Base-by-base conservation (phyloP, 1,284 basidiomycete species). In the Farysia itapuensis region DNA sequence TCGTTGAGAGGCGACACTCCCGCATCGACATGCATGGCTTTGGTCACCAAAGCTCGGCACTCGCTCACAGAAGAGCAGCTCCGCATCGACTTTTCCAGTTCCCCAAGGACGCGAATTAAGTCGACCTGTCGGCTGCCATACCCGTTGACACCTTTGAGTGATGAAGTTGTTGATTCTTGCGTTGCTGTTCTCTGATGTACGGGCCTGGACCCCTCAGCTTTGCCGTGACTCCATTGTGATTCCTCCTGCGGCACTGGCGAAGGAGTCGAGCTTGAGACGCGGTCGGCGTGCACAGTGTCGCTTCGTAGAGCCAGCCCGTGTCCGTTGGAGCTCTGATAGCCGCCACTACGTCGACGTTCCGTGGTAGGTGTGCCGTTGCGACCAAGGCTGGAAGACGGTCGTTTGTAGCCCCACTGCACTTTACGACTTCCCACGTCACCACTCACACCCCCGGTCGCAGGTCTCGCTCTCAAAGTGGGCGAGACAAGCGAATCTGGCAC, bases 391-490 rank as follows among this genome's bases (percentile, higher is more conserved):
- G 50, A 40, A 18, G 64, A 67, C 16, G 48, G 50, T 25, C 64
- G 51, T 20, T 58, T 59, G 36, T 70, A 70, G 21, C 56, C 51
- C 64, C 64, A 70, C 11, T 67, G 67, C 15, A 72, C 54, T 25
- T 70, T 70, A 28, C 67, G 56, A 35, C 67, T 67, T n/a, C 59
- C 57, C 19, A 60, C 39, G 32, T 61, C 60, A 6, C 60, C 56
- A 3, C 42, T 13, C 4, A 39, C 19, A n/a, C n/a, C n/a, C n/a
- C n/a, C n/a, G n/a, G n/a, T n/a, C 29, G 26, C 11, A 28, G 26
- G 11, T 33, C 20, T 35, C 8, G 34, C 19, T 15, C 15, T 35
- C 8, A 35, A 20, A 9, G 20, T 21, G 9, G 34, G 34, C 18
- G 34, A 35, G 18, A 20, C 18, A 6, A 21, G 34, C 11, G 34